Evolutionary conservation across 2,329 filamentous ascomycete species (phyloP), one percentile per base, ranked within the genome.

Genomic region (Rutstroemia sp.): DNA sequence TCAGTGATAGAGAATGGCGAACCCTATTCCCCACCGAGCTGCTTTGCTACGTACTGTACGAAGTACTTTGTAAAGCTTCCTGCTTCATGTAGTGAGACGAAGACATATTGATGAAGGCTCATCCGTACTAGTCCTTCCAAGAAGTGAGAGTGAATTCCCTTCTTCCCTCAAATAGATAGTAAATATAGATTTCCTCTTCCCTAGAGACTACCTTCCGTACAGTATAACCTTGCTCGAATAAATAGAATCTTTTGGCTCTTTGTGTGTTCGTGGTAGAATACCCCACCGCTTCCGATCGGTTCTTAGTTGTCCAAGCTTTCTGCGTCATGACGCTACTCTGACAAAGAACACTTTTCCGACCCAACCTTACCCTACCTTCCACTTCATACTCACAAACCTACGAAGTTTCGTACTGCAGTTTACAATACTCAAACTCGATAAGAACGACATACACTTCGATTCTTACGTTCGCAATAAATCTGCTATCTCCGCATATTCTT

Each of bases 271-370:
- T 12, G 30, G 30, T 34, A 10, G 30, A 34, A 34, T 34, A 34
- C 49, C 49, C 51, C 51, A 34, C 44, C 51, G 36, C 44, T 23
- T 27, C 47, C 30, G 49, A 44, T 42, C 51, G 44, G 8, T 19
- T 42, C 39, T 42, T 19, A 42, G 39, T 36, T 53, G 52, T 49
- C 44, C 23, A 54, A 54, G 51, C 51, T 54, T 40, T 38, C 38
- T 53, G 45, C 51, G 51, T 54, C 51, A 54, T 53, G 21, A 46
- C 48, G 44, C 52, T 34, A 42, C 39, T 30, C 23, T 48, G 51
- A 54, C 36, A 54, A 54, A 48, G 45, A 54, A 54, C 52, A 54
- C 52, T 49, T 54, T 42, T 42, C 39, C 14, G 17, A 36, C 45
- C n/a, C 44, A 49, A 49, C 52, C 45, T 21, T 54, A 14, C 25